Conservation (phyloP, 257 asterid species). For the Nicotiana noctiflora region DNA sequence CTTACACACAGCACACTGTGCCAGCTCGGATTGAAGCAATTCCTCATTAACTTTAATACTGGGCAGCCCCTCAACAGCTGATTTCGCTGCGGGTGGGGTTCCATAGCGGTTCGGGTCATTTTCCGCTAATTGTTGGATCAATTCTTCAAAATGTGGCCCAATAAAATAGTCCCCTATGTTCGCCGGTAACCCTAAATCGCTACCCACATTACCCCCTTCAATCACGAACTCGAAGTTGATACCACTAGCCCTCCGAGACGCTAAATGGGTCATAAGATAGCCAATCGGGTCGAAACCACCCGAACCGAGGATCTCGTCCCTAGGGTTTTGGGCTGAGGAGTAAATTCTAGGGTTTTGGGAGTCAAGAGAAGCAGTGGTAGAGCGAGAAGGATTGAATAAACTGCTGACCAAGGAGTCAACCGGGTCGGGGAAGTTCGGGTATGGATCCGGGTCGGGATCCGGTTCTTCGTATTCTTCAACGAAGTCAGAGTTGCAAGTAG, state of each 20-base stretch:
- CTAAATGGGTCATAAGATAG: conserved; percentile 33
- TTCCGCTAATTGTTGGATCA: conserved; percentile 73
- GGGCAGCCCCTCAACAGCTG: conserved; percentile 49
- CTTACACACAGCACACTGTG: conserved; percentile 83
- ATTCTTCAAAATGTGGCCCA: conserved; percentile 66
- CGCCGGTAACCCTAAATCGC: conserved; percentile 25
- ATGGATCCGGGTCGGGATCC: conserved; percentile 1
- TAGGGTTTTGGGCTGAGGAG: conserved; percentile 2
- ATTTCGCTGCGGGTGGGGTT: conserved; percentile 64
- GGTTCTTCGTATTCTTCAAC: conserved; percentile 56
- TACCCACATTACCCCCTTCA: conserved; percentile 19
- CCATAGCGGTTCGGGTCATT: conserved; percentile 75
- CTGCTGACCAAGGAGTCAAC: conserved; percentile 30
- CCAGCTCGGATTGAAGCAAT: conserved; percentile 49
- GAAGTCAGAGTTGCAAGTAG: conserved; percentile 56
- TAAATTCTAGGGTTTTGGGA: conserved; percentile 14
- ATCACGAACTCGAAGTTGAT: conserved; percentile 47
- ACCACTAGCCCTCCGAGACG: conserved; percentile 53
- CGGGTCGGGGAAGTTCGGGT: conserved; percentile 25
- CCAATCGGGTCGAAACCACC: conserved; percentile 42
- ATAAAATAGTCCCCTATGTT: conserved; percentile 62
- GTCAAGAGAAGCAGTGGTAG: not conserved
- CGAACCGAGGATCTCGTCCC: conserved; percentile 9
- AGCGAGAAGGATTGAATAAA: conserved; percentile 20
- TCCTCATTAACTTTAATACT: conserved; percentile 34